Base-by-base conservation (phyloP, 192 early-diverging fungal genomes). In the Umbelopsis isabellina region DNA sequence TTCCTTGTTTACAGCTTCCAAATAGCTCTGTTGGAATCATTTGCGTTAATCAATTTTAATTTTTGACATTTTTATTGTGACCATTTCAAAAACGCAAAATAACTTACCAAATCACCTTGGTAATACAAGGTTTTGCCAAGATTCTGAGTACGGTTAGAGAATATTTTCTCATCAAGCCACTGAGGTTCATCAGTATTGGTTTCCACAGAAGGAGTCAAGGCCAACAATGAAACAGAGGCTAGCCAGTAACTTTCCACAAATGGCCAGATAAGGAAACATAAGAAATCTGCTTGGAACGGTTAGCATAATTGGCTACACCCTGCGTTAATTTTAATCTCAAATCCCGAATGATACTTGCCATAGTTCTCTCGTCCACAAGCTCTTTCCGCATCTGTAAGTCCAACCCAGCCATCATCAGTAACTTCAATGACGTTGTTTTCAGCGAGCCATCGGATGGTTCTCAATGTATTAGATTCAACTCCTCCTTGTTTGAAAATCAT, bases 221-320 rank as follows among this genome's bases (percentile, higher is more conserved):
- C 81, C 68, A 72, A 82, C 55, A 74, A 55, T 46, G 61, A 84
- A 49, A 72, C 74, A 37, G 70, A 76, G 66, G 91, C 87, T 11
- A 95, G 77, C 93, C 93, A 95, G 73, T 95, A 95, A 50, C 91
- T 91, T 72, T 95, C 93, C 44, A 95, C 78, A 70, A 93, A 95
- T n/a, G 92, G 92, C 93, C 93, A 95, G 50, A 93, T 77, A 53
- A 95, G 74, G 75, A 93, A 95, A 68, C 92, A 91, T 58, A 87
- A 89, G 72, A 94, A 92, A 73, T 94, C 91, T 91, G 74, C 3
- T 12, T 15, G 4, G 35, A 8, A 21, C 23, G 67, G 7, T 46
- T 58, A 55, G 12, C 18, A 22, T 35, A 11, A 3, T 4, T 3
- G 16, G n/a, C 35, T 16, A 30, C 12, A 2, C 5, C 16, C 15